Conservation (phyloP, 306 rosid species). For the Medicago lupulina region DNA sequence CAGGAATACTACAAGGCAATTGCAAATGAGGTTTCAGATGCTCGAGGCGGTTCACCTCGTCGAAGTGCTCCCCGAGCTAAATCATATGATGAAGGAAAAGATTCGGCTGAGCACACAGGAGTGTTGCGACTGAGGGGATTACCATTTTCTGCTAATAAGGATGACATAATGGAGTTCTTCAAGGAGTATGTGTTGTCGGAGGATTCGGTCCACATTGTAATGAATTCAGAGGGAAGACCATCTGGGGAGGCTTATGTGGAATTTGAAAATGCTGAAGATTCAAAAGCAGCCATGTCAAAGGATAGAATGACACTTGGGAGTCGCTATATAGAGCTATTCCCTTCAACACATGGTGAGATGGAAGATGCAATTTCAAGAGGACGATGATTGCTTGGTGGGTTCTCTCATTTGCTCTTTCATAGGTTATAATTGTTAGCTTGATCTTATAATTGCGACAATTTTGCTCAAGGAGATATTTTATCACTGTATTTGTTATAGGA, state of each 20-base stretch:
- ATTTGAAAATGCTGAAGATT: constrained; percentile 75
- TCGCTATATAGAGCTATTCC: constrained; percentile 86
- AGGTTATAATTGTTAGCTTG: constrained; percentile 39
- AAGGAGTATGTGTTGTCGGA: constrained; percentile 70
- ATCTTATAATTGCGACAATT: constrained; percentile 44
- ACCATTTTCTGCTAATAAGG: constrained; percentile 89
- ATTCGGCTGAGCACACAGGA: constrained; percentile 88
- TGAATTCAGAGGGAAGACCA: constrained; percentile 95
- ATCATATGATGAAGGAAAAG: constrained; percentile 82
- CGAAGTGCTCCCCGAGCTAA: constrained; percentile 67
- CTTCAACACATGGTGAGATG: constrained; percentile 79
- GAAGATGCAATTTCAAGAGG: constrained; percentile 87
- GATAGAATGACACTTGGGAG: constrained; percentile 96
- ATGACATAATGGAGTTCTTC: constrained; percentile 81
- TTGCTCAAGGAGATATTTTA: constrained; percentile 39
- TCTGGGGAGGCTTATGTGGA: constrained; percentile 96
- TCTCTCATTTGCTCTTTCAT: constrained; percentile 41
- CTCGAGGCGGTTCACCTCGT: constrained; percentile 80
- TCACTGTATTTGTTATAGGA: constrained; percentile 39
- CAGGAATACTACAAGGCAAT: constrained; percentile 96
- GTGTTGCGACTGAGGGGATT: constrained; percentile 82
- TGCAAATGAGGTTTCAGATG: constrained; percentile 76
- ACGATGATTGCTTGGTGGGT: constrained; percentile 57
- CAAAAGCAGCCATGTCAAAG: constrained; percentile 88
- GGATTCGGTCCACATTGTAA: constrained; percentile 59